Evolutionary conservation across 768 basidiomycete genomes (phyloP), one percentile per base, ranked within the genome.

Genomic region (Melanogaster broomeanus): DNA sequence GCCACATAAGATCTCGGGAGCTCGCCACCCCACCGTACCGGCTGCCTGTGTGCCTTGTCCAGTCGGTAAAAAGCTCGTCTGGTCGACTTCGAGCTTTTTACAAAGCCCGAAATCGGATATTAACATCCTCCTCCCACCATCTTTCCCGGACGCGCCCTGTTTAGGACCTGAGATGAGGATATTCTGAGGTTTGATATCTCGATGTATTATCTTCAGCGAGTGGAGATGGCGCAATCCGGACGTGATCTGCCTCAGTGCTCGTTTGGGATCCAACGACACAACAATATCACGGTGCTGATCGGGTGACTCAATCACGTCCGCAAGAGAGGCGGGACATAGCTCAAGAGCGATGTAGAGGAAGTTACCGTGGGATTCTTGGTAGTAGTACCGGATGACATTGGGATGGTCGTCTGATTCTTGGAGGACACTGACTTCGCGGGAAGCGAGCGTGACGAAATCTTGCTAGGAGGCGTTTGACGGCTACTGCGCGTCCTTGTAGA

Each of bases 301-400:
- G 0, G 93, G 91, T 28, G 75, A 82, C 61, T 95, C 93, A 63
- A 96, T 74, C 49, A 95, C 74, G 64, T 96, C 92, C 2, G 89
- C 91, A 1, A 97, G 83, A 3, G 91, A 91, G 2, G 89, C 90
- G 0, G 92, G 93, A 64, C 93, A 94, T 4, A 98, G 78, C 63
- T 99, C 97, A 38, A 99, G 85, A 3, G 97, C 97, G 56, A 99
- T 98, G 71, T 96, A 98, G 10, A 98, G 83, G 77, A 98, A 98
- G 62, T 90, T 93, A 19, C 85, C 85, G 25, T 90, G 89, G 4
- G 88, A 78, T 74, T 98, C 96, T 76, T 98, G 94, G 71, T 93
- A 98, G 71, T 94, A 99, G 67, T 99, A 97, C 25, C 93, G 88
- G 60, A 98, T 95, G 67, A 99, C 97, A 72, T 99, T 98, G 16